phyloP scores from a whole-genome alignment of 805 yeast species.

The Saccharomycopsis olivae region DNA sequence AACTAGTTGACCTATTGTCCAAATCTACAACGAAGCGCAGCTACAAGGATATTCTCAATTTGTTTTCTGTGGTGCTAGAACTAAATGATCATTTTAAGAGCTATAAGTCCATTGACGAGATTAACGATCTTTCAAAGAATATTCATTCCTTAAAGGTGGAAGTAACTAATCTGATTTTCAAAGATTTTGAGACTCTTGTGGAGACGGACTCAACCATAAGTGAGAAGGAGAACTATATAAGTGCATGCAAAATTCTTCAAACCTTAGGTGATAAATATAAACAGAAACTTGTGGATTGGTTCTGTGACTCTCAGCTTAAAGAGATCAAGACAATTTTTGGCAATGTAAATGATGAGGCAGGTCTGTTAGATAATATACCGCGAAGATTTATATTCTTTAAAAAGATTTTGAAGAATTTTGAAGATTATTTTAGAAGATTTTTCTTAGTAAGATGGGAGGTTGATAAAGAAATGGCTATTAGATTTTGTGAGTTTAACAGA shows the following conservation, averaged over 20 bases:
- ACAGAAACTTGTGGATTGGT: slow-evolving; percentile 61
- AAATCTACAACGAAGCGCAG: slow-evolving; percentile 19
- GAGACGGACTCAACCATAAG: slow-evolving; percentile 27
- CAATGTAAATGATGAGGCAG: slow-evolving; percentile 80
- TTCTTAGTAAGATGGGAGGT: slow-evolving; percentile 74
- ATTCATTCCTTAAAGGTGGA: slow-evolving; percentile 49
- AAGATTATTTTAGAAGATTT: slow-evolving; percentile 35
- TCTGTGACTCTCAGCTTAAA: slow-evolving; percentile 52
- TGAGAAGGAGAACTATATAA: slow-evolving; percentile 28
- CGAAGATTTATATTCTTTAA: slow-evolving; percentile 77
- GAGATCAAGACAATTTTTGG: slow-evolving; percentile 67
- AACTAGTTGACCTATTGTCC: slow-evolving; percentile 33
- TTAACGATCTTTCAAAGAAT: slow-evolving; percentile 51
- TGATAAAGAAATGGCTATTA: slow-evolving; percentile 44
- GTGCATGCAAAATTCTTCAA: slow-evolving; percentile 69
- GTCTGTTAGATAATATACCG: slow-evolving; percentile 76
- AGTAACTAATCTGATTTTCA: slow-evolving; percentile 58
- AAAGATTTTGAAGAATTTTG: slow-evolving; percentile 52
- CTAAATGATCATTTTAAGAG: slow-evolving; percentile 63
- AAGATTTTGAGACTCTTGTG: slow-evolving; percentile 53
- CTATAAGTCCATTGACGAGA: slow-evolving; percentile 74
- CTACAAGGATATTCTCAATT: slow-evolving; percentile 45
- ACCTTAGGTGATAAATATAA: slow-evolving; percentile 45
- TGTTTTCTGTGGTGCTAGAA: slow-evolving; percentile 64
- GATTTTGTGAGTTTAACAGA: slow-evolving; percentile 60